Evolutionary conservation across 1,139 yeast genomes (phyloP), one percentile per base, ranked within the genome.

Genomic region (Yamadazyma dushanensis): DNA sequence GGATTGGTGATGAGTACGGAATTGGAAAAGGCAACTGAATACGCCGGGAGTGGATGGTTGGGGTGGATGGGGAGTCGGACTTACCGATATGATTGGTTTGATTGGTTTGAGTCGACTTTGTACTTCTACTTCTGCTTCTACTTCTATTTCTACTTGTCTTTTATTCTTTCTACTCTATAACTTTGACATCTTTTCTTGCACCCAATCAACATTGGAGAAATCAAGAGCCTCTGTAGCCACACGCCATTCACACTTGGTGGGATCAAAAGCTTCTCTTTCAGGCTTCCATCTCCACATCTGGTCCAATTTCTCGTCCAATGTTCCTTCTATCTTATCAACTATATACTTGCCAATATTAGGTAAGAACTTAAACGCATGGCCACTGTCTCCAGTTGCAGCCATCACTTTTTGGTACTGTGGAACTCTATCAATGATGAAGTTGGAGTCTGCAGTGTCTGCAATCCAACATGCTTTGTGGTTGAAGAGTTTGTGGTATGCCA

Each of bases 391-490:
- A 5, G 70, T 53, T 0, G 72, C 73, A 6, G 67, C 62, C 32
- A 44, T 61, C 1, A 67, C 49, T 16, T 59, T 57, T 0, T 33
- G 23, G 18, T 26, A 39, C 1, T 45, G 40, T 0, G 78, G 78
- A 9, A 64, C 61, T 15, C 48, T 43, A 42, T 70, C 76, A 25
- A 73, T 63, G 7, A 73, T 50, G 38, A 71, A 71, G 40, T 71
- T 59, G 9, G 68, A 57, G 32, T 63, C 64, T 2, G 63, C 47
- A 8, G 75, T 62, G 42, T 73, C 78, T 4, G 70, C 71, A 32
- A 69, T 61, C 78, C 78, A 73, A 43, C 78, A 71, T 5, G 63
- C 50, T 44, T 68, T 70, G 20, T 63, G 57, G 31, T 61, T 61
- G 16, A 59, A 29, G 1, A 70, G 46, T 9, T 47, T 43, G 46